Evolutionary conservation across 805 yeast species (phyloP).

Genomic region (Lipomyces sp.): DNA sequence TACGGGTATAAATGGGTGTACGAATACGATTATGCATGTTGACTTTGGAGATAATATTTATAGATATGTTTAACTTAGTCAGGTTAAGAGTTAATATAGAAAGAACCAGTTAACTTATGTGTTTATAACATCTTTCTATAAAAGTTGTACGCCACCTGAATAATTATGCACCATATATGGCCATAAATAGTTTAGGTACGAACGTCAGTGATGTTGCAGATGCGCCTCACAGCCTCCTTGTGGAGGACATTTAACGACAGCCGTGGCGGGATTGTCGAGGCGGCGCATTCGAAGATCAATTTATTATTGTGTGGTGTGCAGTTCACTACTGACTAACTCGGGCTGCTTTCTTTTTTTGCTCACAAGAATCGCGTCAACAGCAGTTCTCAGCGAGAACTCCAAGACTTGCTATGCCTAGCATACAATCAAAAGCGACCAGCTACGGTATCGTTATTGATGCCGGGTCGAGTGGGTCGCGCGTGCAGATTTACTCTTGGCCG

Average conservation of each 20-base stretch:
- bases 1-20: neutral
- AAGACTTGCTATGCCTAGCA: slow-evolving; percentile 15
- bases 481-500: slow-evolving; percentile 82
- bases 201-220: neutral
- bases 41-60: neutral
- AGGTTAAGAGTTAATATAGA: no score
- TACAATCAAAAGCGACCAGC: slow-evolving; percentile 21
- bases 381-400: neutral
- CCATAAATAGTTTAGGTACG: neutral
- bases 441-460: slow-evolving; percentile 94
- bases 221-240: neutral
- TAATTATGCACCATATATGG: neutral
- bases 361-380: neutral
- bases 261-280: no score
- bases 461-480: slow-evolving; percentile 93
- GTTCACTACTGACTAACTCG: no score
- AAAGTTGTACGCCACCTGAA: neutral
- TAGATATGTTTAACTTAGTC: neutral
- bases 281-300: neutral
- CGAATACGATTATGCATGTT: neutral
- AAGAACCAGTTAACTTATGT: no score
- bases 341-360: neutral
- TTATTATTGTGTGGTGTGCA: no score
- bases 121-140: no score
- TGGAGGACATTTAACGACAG: neutral